Evolutionary conservation across 352 stramenopile genomes (phyloP).

Genomic region (Thalassiosira hispida): DNA sequence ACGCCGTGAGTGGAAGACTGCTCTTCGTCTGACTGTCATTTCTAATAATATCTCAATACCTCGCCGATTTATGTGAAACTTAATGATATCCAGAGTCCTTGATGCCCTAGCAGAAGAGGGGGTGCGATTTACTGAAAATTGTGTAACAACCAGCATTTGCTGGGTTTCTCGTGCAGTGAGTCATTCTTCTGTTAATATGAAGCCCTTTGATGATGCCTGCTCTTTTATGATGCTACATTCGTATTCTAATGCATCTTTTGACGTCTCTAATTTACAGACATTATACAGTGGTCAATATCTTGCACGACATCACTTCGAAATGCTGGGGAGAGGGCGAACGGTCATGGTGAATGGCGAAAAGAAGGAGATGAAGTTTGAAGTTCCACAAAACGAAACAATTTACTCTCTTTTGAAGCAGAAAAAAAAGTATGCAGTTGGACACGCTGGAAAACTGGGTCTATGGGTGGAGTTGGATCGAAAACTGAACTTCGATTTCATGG

Average conservation of each 20-base stretch:
- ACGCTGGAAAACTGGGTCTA: conserved; percentile 53
- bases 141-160: conserved; percentile 81
- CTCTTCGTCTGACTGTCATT: too few relatives aligned
- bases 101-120: conserved; percentile 67
- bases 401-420: conserved; percentile 57
- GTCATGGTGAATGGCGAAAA: conserved; percentile 29
- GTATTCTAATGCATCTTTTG: not conserved
- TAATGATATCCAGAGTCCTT: too few relatives aligned
- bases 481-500: conserved; percentile 46
- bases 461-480: conserved; percentile 44
- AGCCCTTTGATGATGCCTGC: not conserved
- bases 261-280: too few relatives aligned
- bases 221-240: too few relatives aligned
- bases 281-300: conserved; percentile 66
- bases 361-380: conserved; percentile 44
- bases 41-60: too few relatives aligned
- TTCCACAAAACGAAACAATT: conserved; percentile 56
- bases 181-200: not conserved
- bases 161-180: conserved; percentile 65
- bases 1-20: too few relatives aligned
- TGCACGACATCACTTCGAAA: conserved; percentile 61
- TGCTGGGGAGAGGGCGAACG: conserved; percentile 51
- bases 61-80: too few relatives aligned
- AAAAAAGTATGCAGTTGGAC: conserved; percentile 45
- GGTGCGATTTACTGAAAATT: conserved; percentile 76